Percentiles rank a stretch among this genome's conserved stretches.
These are phyloP conservation scores for Xylaria sp. DNA, from an alignment of 2,329 filamentous ascomycete species.

Conservation along the genomic window DNA sequence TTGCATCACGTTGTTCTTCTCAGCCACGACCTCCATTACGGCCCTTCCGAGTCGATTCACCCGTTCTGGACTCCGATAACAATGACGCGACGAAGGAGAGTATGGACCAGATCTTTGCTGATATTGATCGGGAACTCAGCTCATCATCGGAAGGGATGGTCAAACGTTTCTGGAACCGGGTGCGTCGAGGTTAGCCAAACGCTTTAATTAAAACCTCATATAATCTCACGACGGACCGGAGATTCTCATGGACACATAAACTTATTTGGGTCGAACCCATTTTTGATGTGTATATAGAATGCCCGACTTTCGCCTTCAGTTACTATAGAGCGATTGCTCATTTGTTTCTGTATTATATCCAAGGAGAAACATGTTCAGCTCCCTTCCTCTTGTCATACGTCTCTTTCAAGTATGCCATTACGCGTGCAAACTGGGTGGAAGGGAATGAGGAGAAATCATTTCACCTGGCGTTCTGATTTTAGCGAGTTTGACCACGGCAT, in stretches of 20 bases:
- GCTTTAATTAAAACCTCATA: background rate
- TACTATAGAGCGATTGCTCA: conserved; percentile 15
- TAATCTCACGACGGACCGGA: background rate
- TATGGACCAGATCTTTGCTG: conserved; percentile 64
- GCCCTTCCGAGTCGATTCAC: conserved; percentile 49
- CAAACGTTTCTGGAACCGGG: conserved; percentile 72
- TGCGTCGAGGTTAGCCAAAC: conserved; percentile 55
- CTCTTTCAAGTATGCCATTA: conserved; percentile 18
- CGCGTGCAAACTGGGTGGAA: background rate
- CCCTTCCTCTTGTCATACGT: conserved; percentile 16
- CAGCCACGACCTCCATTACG: conserved; percentile 41
- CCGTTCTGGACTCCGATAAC: conserved; percentile 47
- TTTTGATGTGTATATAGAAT: background rate
- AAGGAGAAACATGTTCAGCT: conserved; percentile 23
- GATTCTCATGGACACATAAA: conserved; percentile 11
- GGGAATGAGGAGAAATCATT: conserved; percentile 15
- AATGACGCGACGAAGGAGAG: conserved; percentile 59
- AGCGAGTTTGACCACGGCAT: conserved; percentile 40
- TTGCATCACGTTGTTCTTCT: conserved; percentile 46
- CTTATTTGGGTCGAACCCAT: background rate
- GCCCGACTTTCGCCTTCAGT: conserved; percentile 13
- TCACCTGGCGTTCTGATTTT: conserved; percentile 33
- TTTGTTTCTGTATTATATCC: conserved; percentile 34
- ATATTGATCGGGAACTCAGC: conserved; percentile 62
- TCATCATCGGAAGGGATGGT: conserved; percentile 60